Conservation (phyloP, 768 basidiomycete species). For the Termitomyces sp. region DNA sequence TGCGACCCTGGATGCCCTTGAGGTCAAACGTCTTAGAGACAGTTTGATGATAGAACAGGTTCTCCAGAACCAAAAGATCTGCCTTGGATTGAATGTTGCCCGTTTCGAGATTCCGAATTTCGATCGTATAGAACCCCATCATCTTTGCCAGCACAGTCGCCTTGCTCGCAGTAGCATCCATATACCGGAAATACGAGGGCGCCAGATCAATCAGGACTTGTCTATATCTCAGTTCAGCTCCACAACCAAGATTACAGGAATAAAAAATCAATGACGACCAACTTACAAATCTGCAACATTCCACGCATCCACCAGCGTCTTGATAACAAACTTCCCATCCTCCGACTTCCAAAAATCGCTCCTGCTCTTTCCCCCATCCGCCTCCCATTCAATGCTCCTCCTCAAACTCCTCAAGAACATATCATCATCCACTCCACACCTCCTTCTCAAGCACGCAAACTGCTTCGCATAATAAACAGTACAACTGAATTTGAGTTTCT, state of each 20-base stretch:
- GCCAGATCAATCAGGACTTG: constrained; percentile 77
- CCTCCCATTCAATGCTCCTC: constrained; percentile 62
- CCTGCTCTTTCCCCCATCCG: constrained; percentile 78
- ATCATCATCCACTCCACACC: constrained; percentile 69
- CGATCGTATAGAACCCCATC: constrained; percentile 78
- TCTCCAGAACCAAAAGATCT: constrained; percentile 84
- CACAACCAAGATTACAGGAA: background rate
- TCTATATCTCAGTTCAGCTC: constrained; percentile 31
- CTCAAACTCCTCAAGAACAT: constrained; percentile 59
- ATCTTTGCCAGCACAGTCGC: constrained; percentile 76
- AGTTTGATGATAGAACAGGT: constrained; percentile 70
- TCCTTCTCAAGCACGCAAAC: constrained; percentile 62
- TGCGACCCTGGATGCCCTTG: constrained; percentile 80
- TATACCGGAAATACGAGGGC: constrained; percentile 77
- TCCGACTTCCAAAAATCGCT: constrained; percentile 80
- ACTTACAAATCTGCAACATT: constrained; percentile 81
- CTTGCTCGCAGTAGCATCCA: constrained; percentile 64
- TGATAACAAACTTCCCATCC: constrained; percentile 79
- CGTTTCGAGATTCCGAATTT: constrained; percentile 70
- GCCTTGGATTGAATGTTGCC: constrained; percentile 62
- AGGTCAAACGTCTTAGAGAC: constrained; percentile 74
- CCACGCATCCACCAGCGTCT: constrained; percentile 84
- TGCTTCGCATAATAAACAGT: constrained; percentile 82
- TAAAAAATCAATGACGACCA: background rate
- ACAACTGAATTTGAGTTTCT: constrained; percentile 72